Conservation (phyloP, 225 moss, liverwort and hornwort species). For the Antitrichia curtipendula region DNA sequence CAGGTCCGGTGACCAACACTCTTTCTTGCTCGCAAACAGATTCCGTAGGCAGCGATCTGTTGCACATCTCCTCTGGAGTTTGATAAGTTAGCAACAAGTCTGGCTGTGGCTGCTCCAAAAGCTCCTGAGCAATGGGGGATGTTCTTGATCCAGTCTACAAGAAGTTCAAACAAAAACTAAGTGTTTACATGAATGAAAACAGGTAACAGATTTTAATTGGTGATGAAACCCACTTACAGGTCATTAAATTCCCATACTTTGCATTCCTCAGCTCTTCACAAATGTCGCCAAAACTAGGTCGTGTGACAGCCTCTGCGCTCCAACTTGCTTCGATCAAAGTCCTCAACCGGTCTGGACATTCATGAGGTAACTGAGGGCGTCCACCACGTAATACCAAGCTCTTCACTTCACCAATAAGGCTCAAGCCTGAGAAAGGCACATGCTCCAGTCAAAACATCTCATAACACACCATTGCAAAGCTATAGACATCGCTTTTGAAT, state of each 20-base stretch:
- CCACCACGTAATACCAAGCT: background rate
- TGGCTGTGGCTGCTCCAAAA: background rate
- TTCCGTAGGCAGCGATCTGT: slow-evolving; percentile 35
- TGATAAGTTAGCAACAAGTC: background rate
- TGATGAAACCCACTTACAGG: background rate
- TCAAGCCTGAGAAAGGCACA: background rate
- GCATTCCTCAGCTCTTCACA: background rate
- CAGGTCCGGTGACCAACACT: slow-evolving; percentile 61
- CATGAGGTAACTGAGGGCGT: background rate
- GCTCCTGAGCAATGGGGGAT: background rate
- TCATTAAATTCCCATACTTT: background rate
- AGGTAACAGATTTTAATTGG: background rate
- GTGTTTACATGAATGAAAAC: background rate
- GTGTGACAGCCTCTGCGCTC: background rate
- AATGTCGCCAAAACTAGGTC: background rate
- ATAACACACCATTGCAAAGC: background rate
- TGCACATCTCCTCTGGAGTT: slow-evolving; percentile 18
- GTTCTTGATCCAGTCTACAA: background rate
- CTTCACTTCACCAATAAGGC: background rate
- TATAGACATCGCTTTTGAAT: background rate
- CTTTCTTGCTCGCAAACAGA: slow-evolving; percentile 45
- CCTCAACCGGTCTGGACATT: background rate
- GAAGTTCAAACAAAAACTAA: background rate
- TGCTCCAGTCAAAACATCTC: background rate
- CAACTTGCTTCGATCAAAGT: background rate